Conservation (phyloP, 768 basidiomycete species). For the Rhodotorula babjevae region DNA sequence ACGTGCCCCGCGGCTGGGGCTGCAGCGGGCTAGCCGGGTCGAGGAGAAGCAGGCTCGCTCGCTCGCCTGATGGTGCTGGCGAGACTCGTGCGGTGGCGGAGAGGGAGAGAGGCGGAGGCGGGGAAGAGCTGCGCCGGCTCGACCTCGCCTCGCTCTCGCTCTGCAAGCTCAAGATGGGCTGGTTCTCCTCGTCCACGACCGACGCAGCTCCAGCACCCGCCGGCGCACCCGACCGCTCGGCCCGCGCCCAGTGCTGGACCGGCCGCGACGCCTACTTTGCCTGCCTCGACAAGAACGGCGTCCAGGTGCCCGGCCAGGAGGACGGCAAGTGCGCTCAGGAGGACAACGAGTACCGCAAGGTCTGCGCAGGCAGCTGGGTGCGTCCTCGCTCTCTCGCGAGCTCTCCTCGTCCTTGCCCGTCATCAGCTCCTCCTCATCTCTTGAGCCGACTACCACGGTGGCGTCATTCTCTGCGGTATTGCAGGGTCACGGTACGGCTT, state of each 20-base stretch:
- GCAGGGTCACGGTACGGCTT: too few species aligned
- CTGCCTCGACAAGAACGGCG: conserved; percentile 67
- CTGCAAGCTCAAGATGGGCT: conserved; percentile 5
- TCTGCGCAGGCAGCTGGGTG: conserved; percentile 88
- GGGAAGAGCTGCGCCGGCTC: too few species aligned
- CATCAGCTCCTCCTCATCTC: background rate
- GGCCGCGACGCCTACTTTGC: conserved; percentile 73
- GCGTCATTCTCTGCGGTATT: too few species aligned
- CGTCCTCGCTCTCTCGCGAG: conserved; percentile 9
- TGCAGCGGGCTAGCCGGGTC: too few species aligned
- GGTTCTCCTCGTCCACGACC: conserved; percentile 23
- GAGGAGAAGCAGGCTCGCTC: too few species aligned
- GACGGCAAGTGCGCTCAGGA: conserved; percentile 60
- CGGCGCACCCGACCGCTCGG: conserved; percentile 25
- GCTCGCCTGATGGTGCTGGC: too few species aligned
- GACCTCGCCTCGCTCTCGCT: background rate
- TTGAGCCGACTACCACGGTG: background rate
- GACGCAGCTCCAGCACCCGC: background rate
- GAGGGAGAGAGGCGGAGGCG: background rate
- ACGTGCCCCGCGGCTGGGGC: too few species aligned
- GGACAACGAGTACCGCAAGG: conserved; percentile 60
- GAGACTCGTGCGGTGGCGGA: too few species aligned
- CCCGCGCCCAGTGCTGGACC: conserved; percentile 77
- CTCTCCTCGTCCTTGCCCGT: background rate
- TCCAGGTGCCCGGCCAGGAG: conserved; percentile 73